phyloP scores from a whole-genome alignment of 331 rosid genomes.

The Acacia concinna region DNA sequence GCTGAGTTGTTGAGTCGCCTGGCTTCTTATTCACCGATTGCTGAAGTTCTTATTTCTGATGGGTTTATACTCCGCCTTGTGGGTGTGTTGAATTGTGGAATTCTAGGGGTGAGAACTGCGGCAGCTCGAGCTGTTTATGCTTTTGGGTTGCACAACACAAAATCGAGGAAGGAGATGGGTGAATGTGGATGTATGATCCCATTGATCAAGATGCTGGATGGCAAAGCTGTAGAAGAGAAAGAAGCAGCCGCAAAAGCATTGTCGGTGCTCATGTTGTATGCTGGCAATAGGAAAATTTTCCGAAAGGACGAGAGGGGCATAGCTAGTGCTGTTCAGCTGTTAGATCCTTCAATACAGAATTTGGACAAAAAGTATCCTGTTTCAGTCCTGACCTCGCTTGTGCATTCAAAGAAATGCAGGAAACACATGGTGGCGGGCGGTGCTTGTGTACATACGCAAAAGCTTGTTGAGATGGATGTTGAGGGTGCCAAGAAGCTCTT shows the following conservation, averaged over 20 bases:
- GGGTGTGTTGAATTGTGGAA: slow-evolving; percentile 49
- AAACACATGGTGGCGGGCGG: slow-evolving; percentile 63
- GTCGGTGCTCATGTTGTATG: slow-evolving; percentile 37
- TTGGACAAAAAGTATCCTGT: slow-evolving; percentile 61
- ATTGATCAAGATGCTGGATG: slow-evolving; percentile 65
- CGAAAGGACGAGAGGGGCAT: slow-evolving; percentile 51
- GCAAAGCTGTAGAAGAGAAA: slow-evolving; percentile 63
- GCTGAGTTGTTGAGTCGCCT: slow-evolving; percentile 55
- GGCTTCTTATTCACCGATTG: slow-evolving; percentile 44
- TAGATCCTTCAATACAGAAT: slow-evolving; percentile 52
- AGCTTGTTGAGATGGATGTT: slow-evolving; percentile 54
- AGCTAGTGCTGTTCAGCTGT: slow-evolving; percentile 50
- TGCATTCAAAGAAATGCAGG: slow-evolving; percentile 56
- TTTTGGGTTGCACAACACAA: slow-evolving; percentile 49
- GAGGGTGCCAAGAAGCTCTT: slow-evolving; percentile 68
- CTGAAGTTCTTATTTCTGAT: slow-evolving; percentile 50
- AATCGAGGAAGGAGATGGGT: slow-evolving; percentile 58
- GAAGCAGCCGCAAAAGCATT: slow-evolving; percentile 63
- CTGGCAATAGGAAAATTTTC: slow-evolving; percentile 48
- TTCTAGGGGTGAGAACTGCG: slow-evolving; percentile 55
- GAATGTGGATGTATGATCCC: slow-evolving; percentile 56
- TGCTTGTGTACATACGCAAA: slow-evolving; percentile 51
- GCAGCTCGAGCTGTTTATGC: slow-evolving; percentile 57
- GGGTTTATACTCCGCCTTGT: slow-evolving; percentile 53
- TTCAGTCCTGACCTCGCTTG: slow-evolving; percentile 52